Base-by-base conservation (phyloP, 805 yeast species). In the Metschnikowia matae region DNA sequence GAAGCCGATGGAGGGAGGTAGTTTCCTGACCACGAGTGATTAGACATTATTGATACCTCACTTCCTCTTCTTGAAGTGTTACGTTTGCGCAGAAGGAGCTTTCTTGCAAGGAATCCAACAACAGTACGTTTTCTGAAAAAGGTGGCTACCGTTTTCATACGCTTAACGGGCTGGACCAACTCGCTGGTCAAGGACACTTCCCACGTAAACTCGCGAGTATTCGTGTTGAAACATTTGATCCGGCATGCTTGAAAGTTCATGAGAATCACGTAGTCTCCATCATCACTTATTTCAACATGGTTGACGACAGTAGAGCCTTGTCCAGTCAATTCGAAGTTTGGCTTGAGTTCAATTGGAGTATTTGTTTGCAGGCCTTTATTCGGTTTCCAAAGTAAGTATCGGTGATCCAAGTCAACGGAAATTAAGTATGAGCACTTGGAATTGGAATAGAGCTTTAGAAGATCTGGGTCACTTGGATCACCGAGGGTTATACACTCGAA, bases 361-460 rank as follows among this genome's bases (percentile, higher is more conserved):
- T 26, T 23, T 17, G 14, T 4, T n/a, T 15, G 15, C 23, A 2
- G 15, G 26, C 17, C 32, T 13, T 26, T 44, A 33, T 35, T 44
- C 3, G 90, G 90, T 0, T 87, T 84, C 95, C 95, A 88, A 10
- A 87, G 80, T 32, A 81, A 64, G 3, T 88, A 75, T 52, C 76
- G 79, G 57, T 85, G 90, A 58, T 88, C 95, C 61, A 89, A 69
- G 3, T 91, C 92, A 26, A 85, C 77, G 1, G 87, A 77, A 0
- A 87, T 82, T 21, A 87, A 74, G 58, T 86, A 84, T 2, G 89
- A 82, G 47, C 81, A 75, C 13, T 79, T 69, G 18, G 74, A 64
- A 13, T 87, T 83, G 0, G 89, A 78, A n/a, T 75, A 67, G 10
- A 86, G 69, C 50, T 75, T 77, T 33, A 85, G 73, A 3, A 87